Evolutionary conservation across 1,284 basidiomycete genomes (phyloP).

Genomic region (Anthracocystis panici-leucophaei): DNA sequence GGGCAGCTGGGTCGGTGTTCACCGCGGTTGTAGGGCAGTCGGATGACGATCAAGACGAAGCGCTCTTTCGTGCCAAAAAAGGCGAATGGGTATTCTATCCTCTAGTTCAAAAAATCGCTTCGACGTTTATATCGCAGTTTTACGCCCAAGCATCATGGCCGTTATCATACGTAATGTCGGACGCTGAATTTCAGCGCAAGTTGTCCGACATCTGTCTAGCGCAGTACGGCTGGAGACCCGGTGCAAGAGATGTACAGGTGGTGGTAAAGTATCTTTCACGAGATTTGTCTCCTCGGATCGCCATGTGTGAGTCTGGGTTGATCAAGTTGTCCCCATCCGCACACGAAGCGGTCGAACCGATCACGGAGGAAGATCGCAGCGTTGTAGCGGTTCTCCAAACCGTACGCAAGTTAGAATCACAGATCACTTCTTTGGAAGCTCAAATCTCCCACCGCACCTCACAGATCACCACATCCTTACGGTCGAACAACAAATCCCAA

Average conservation of each 20-base stretch:
- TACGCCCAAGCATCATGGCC: constrained; percentile 25
- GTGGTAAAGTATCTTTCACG: constrained; percentile 82
- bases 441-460: constrained; percentile 77
- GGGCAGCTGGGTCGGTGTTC: constrained; percentile 77
- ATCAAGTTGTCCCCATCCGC: constrained; percentile 43
- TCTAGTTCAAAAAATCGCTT: constrained; percentile 73
- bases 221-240: constrained; percentile 60
- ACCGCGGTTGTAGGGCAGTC: constrained; percentile 72
- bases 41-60: constrained; percentile 74
- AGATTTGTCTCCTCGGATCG: constrained; percentile 75
- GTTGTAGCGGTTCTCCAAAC: constrained; percentile 81
- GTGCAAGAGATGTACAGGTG: constrained; percentile 78
- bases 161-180: constrained; percentile 33
- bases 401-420: constrained; percentile 76
- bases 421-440: constrained; percentile 77
- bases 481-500: constrained; percentile 78
- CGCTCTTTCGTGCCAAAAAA: constrained; percentile 45
- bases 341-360: constrained; percentile 50
- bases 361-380: constrained; percentile 79
- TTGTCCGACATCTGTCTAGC: constrained; percentile 5
- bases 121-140: constrained; percentile 21
- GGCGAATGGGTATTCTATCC: constrained; percentile 82
- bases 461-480: constrained; percentile 78
- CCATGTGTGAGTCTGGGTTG: constrained; percentile 77
- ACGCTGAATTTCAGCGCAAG: constrained; percentile 12